Evolutionary conservation across 495 filamentous ascomycete genomes (phyloP), one percentile per base, ranked within the genome.

Genomic region (Podospora fimiseda): DNA sequence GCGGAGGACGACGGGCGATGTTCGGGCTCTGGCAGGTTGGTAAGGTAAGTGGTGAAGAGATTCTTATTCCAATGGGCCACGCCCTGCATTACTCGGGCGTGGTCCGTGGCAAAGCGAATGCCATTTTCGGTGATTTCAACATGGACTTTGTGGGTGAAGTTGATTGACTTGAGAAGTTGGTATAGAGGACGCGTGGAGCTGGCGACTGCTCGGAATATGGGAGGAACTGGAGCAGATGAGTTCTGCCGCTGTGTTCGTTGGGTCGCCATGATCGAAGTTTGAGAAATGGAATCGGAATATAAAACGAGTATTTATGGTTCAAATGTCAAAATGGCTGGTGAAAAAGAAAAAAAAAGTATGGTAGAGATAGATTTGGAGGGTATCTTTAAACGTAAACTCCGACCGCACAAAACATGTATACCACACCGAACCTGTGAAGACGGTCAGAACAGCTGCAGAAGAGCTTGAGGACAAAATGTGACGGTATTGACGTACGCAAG

Each of bases 381-480:
- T 74, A 72, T 71, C 70, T 72, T n/a, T 73, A 98, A 71, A 98
- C 93, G 84, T 98, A 98, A 65, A 98, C 94, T 63, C 93, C 93
- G 66, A 90, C 93, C 19, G 90, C 93, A 71, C 93, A 98, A 66
- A 98, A 96, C 84, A 95, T 92, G 77, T 89, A 95, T 18, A 97
- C 90, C 42, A 92, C 87, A 56, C 94, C 93, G 68, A 96, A 90
- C 39, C 93, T 98, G 65, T 2, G 21, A 51, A 48, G 9, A 1
- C 16, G 15, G 48, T 69, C 56, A 65, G 61, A 40, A 38, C 16
- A 11, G 41, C 16, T 43, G 39, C 27, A 24, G 13, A 9, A 20
- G 16, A 36, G 22, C 2, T 14, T 8, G 22, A 1, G 42, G 18
- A 23, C 9, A 20, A 15, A 23, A 18, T 41, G 18, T 15, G 18